A percentile compares a stretch with the other conserved stretches of the same genome.
These are phyloP conservation scores for Purshia tridentata DNA, from an alignment of 306 rosid genomes.

Conservation along the genomic window DNA sequence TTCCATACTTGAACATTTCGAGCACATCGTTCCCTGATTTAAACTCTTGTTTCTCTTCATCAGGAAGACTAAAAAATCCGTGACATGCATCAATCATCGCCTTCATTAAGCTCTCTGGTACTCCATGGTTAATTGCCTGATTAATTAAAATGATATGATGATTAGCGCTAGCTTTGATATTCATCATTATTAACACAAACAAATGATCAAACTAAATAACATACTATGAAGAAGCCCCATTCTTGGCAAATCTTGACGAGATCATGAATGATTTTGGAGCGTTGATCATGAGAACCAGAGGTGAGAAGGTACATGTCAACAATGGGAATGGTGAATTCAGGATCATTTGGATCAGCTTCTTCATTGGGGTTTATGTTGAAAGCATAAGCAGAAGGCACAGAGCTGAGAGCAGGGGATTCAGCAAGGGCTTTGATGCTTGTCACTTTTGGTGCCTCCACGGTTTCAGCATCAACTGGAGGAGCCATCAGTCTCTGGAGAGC, in stretches of 20 bases:
- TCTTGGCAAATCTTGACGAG: conserved; percentile 40
- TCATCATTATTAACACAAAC: too few relatives aligned
- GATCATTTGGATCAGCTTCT: conserved; percentile 28
- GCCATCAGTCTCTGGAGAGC: not conserved
- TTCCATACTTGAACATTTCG: conserved; percentile 41
- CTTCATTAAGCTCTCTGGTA: conserved; percentile 37
- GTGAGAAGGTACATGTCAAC: conserved; percentile 44
- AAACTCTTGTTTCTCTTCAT: conserved; percentile 43
- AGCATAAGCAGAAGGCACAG: conserved; percentile 40
- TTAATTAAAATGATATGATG: too few relatives aligned
- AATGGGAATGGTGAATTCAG: conserved; percentile 41
- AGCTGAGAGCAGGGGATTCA: conserved; percentile 29
- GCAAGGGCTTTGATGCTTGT: conserved; percentile 39
- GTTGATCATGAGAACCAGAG: conserved; percentile 37
- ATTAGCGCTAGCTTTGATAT: too few relatives aligned
- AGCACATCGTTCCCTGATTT: conserved; percentile 27
- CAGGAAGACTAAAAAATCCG: conserved; percentile 35
- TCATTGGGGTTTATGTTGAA: conserved; percentile 23
- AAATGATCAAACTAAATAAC: too few relatives aligned
- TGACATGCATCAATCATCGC: conserved; percentile 28
- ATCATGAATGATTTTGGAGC: conserved; percentile 19
- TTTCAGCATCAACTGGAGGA: not conserved
- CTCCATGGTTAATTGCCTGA: conserved; percentile 46
- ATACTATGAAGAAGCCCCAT: conserved; percentile 55
- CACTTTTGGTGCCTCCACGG: conserved; percentile 1